Conservation (phyloP, 2,329 filamentous ascomycete genomes). For the Diaporthe aspalathi region DNA sequence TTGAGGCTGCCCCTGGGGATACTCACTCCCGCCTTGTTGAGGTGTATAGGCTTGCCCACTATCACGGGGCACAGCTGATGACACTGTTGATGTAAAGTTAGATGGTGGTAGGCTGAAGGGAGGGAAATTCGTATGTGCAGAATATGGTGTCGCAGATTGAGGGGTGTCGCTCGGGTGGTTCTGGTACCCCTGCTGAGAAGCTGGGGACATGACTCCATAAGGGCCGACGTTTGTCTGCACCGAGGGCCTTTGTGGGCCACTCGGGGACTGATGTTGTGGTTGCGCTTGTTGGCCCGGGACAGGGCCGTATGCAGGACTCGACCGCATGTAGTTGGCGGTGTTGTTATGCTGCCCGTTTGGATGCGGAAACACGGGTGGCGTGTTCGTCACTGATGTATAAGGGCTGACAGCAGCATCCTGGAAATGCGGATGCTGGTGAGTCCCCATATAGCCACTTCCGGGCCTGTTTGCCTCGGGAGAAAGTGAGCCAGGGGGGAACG, state of each 20-base stretch:
- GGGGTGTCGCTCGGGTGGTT: constrained; percentile 58
- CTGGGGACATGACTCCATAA: constrained; percentile 66
- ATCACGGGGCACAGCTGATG: constrained; percentile 52
- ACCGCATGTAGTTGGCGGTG: constrained; percentile 58
- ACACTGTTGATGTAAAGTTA: constrained; percentile 60
- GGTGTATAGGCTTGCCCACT: constrained; percentile 51
- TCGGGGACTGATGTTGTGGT: constrained; percentile 54
- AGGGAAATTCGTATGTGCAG: constrained; percentile 70
- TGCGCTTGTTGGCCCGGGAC: constrained; percentile 47
- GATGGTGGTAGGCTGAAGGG: constrained; percentile 73
- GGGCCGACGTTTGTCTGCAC: constrained; percentile 60
- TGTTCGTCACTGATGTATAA: constrained; percentile 59
- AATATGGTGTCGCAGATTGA: constrained; percentile 61
- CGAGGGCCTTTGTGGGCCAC: constrained; percentile 57
- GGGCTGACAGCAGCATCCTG: constrained; percentile 58
- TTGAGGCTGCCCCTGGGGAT: constrained; percentile 57
- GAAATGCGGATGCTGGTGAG: constrained; percentile 58
- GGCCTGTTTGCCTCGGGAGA: constrained; percentile 62
- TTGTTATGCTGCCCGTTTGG: constrained; percentile 49
- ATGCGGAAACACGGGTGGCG: constrained; percentile 52
- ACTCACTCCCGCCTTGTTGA: constrained; percentile 50
- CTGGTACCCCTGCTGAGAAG: constrained; percentile 62
- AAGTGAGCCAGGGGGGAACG: constrained; percentile 55
- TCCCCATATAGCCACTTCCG: constrained; percentile 55
- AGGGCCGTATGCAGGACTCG: constrained; percentile 52